Evolutionary conservation across 768 basidiomycete species (phyloP), one percentile per base, ranked within the genome.

Genomic region (Phylloporus rhodoxanthus): DNA sequence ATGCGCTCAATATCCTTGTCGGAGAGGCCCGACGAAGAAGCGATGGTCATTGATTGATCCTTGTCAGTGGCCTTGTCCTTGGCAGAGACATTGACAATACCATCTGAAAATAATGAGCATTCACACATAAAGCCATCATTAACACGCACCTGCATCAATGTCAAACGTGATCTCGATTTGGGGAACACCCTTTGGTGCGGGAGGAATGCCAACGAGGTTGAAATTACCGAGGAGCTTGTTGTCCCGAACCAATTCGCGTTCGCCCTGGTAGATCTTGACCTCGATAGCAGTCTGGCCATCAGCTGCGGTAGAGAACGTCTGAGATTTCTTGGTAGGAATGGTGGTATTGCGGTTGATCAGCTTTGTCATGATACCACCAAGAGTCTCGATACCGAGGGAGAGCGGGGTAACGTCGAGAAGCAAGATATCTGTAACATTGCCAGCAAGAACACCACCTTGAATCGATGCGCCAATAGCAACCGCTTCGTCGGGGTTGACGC

Each of bases 241-340:
- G 75, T 98, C 96, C 48, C 89, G 79, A 50, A 97, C 94, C 58
- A 98, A 83, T 68, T 97, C 96, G 75, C 96, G 94, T 77, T 99
- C 96, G 64, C 96, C 96, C 74, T 99, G 96, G 79, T 82, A 99
- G 60, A 99, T 93, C 83, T 98, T 98, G 70, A 99, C 95, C 70
- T 98, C 94, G 57, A 99, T 97, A 32, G 95, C 94, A n/a, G 89
- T 95, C 72, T 99, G 96, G 45, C 96, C 95, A 54, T 99, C 96
- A 33, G 95, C 95, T 34, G 96, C 95, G 14, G 96, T 99, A 4
- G 95, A 98, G 80, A 99, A 98, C 38, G 87, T 88, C 70, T 98
- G 95, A 0, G 91, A 93, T 81, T 99, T 99, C 80, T 99, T 99
- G 59, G 95, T 97, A 5, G 96, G 96, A 71, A 98, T 98, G 50